Evolutionary conservation across 2,329 filamentous ascomycete genomes (phyloP).

Genomic region (Phoma herbarum): DNA sequence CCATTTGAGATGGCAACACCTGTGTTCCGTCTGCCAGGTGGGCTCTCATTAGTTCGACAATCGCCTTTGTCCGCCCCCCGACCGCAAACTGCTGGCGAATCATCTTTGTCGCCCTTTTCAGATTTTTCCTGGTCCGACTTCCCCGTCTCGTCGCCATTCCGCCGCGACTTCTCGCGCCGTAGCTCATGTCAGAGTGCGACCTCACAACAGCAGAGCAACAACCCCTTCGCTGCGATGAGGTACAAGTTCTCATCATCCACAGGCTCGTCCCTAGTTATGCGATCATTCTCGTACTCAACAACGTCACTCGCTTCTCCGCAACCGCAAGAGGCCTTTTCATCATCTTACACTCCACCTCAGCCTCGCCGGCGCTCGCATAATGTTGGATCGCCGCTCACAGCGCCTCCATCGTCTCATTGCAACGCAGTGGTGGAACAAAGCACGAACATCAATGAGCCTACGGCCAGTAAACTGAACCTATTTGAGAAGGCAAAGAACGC

Average conservation of each 20-base stretch:
- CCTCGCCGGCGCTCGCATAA: slow-evolving; percentile 11
- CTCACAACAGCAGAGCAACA: not conserved
- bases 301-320: not conserved
- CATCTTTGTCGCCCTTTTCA: not conserved
- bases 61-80: not conserved
- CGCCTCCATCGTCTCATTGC: not conserved
- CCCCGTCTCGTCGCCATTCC: slow-evolving; percentile 3
- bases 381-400: slow-evolving; percentile 10
- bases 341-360: not conserved
- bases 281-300: slow-evolving; percentile 5
- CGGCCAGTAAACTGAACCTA: not conserved
- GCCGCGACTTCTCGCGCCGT: slow-evolving; percentile 3
- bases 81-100: slow-evolving; percentile 1
- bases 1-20: slow-evolving; percentile 23
- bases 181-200: slow-evolving; percentile 1
- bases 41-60: slow-evolving; percentile 34
- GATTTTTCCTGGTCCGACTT: slow-evolving; percentile 11
- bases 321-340: not conserved
- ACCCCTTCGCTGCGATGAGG: not conserved
- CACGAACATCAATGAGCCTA: not conserved
- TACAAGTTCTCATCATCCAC: not conserved
- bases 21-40: slow-evolving; percentile 36
- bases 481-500: slow-evolving; percentile 37
- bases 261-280: not conserved
- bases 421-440: not conserved